Evolutionary conservation across 2,329 filamentous ascomycete species (phyloP), one percentile per base, ranked within the genome.

Genomic region (Orbilia oligospora): DNA sequence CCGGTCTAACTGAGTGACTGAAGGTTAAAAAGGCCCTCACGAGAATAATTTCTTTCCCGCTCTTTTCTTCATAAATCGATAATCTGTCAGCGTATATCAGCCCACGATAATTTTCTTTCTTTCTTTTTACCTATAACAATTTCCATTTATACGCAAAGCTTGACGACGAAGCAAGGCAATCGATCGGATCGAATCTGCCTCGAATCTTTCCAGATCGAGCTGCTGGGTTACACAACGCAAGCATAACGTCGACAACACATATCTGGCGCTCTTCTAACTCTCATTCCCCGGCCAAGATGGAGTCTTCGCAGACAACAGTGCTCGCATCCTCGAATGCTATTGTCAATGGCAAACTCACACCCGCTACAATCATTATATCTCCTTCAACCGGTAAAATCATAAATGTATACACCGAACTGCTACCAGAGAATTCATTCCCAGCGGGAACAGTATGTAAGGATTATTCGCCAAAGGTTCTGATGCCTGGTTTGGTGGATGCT

Each of bases 401-500:
- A 53, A 90, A 91, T 1, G 89, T 97, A 79, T 89, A 91, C 80
- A 89, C 92, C 71, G 88, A 89, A 27, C 87, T 97, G 64, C 87
- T 97, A n/a, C 92, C 93, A 0, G 83, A 86, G n/a, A 88, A 89
- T 5, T 88, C 90, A 49, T 97, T 98, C 84, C 91, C 94, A 0
- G 83, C 87, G 0, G 90, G 89, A 46, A 90, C 91, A 6, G 87
- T 88, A 5, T 98, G 98, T 85, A 88, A 89, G 81, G 91, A 99
- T 86, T 91, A 97, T 85, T 93, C 92, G 22, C 93, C 95, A 10
- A 89, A 91, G 84, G 88, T 98, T 56, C 87, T 99, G 46, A 88
- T 98, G 38, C 96, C 96, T 0, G 96, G 96, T 20, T 87, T 99
- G 33, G 95, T 99, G 18, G 96, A 99, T 84, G 95, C 96, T 41